These are phyloP conservation scores for Fusarium floridanum DNA, from an alignment of 2,329 filamentous ascomycete species.

Conservation along the genomic window DNA sequence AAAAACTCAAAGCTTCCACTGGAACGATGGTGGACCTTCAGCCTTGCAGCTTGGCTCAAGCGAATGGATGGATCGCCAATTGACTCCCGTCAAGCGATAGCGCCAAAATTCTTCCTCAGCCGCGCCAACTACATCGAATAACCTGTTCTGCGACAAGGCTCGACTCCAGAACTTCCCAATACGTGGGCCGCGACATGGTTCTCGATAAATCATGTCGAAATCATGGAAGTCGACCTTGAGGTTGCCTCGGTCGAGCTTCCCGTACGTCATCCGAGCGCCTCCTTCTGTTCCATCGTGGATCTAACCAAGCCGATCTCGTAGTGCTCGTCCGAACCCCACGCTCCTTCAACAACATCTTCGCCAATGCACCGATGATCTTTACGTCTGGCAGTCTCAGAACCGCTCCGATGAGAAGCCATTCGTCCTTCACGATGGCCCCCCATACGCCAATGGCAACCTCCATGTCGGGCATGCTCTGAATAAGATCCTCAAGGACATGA, in stretches of 20 bases:
- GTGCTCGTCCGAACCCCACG: conserved; percentile 65
- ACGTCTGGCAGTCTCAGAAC: conserved; percentile 82
- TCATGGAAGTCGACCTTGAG: conserved; percentile 81
- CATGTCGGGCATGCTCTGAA: conserved; percentile 97
- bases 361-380: conserved; percentile 87
- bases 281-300: conserved; percentile 1
- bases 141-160: conserved; percentile 9
- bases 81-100: conserved; percentile 9
- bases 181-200: conserved; percentile 45
- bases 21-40: conserved; percentile 28
- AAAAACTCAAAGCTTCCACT: conserved; percentile 18
- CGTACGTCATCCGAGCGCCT: conserved; percentile 59
- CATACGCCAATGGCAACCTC: conserved; percentile 92
- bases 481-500: conserved; percentile 96
- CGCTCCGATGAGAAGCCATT: conserved; percentile 73
- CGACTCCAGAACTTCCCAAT: conserved; percentile 9
- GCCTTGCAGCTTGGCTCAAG: conserved; percentile 44
- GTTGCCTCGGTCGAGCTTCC: conserved; percentile 81
- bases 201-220: conserved; percentile 59
- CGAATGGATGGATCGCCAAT: conserved; percentile 24
- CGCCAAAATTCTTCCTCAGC: conserved; percentile 44
- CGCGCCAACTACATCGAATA: conserved; percentile 17
- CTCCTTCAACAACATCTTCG: conserved; percentile 72
- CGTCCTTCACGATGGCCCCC: conserved; percentile 92
- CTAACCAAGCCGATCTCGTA: conserved; percentile 48